Evolutionary conservation across 179 eudicot species (phyloP).

Genomic region (Amaranthus tricolor): DNA sequence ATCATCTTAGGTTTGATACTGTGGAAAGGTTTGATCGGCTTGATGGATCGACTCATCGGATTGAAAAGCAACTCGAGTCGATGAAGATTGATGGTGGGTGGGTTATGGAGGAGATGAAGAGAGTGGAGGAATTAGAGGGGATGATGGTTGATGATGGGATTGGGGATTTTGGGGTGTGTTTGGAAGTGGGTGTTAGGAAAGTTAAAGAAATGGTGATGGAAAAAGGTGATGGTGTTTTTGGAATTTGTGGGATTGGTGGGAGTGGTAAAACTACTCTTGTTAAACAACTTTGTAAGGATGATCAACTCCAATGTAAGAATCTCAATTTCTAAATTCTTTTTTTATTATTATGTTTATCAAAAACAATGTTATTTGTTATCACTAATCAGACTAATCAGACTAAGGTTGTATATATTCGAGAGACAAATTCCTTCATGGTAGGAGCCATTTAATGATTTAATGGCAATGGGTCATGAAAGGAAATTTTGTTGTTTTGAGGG

Average conservation of each 20-base stretch:
- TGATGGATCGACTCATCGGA: conserved; percentile 39
- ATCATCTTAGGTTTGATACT: conserved; percentile 57
- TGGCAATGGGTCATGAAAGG: too few relatives aligned
- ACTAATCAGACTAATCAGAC: too few relatives aligned
- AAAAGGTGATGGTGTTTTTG: conserved; percentile 42
- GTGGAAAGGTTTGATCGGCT: conserved; percentile 61
- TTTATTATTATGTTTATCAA: neutral
- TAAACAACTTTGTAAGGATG: conserved; percentile 58
- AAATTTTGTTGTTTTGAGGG: too few relatives aligned
- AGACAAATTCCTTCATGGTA: too few relatives aligned
- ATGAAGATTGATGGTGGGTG: conserved; percentile 52
- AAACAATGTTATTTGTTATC: neutral
- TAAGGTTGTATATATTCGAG: too few relatives aligned
- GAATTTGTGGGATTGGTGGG: conserved; percentile 80
- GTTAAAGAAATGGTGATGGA: conserved; percentile 66
- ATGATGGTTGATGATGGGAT: conserved; percentile 39
- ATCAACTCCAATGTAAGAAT: conserved; percentile 49
- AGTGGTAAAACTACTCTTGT: conserved; percentile 88
- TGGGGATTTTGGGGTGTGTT: conserved; percentile 40
- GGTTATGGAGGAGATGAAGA: conserved; percentile 48
- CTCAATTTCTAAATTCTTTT: neutral
- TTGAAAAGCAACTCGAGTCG: conserved; percentile 51
- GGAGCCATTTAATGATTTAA: too few relatives aligned
- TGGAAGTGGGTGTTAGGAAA: conserved; percentile 59
- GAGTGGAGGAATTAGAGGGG: conserved; percentile 44